These are phyloP conservation scores for Botrytis pseudocinerea DNA, from an alignment of 2,329 filamentous ascomycete genomes.

Conservation along the genomic window DNA sequence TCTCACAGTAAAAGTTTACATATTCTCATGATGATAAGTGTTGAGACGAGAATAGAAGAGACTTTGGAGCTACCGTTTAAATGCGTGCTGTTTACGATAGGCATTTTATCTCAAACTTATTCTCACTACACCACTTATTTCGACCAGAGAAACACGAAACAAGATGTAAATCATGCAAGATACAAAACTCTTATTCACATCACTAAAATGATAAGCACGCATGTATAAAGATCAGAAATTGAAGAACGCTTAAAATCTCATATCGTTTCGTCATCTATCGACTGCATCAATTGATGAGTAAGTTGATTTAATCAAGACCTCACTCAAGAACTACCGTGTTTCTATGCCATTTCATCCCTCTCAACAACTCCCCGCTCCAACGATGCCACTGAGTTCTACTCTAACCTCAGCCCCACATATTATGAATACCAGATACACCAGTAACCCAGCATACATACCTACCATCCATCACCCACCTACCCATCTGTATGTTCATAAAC, in stretches of 20 bases:
- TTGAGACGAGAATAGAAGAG: neutral
- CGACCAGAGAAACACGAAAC: neutral
- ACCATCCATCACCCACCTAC: neutral
- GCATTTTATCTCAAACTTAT: neutral
- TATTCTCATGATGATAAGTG: neutral
- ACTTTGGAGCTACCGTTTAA: neutral
- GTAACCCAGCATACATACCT: neutral
- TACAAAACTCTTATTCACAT: neutral
- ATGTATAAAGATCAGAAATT: neutral
- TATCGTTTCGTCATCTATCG: conserved; percentile 8
- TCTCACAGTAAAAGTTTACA: neutral
- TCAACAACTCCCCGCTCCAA: neutral
- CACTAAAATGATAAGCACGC: neutral
- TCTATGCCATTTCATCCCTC: conserved; percentile 6
- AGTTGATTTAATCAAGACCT: neutral
- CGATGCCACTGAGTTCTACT: neutral
- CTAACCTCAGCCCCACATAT: neutral
- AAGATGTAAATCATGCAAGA: neutral
- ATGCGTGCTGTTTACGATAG: neutral
- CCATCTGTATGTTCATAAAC: conserved; percentile 11
- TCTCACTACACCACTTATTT: no score
- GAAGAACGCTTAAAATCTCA: conserved; percentile 10
- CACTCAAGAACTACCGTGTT: neutral
- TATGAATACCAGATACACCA: conserved; percentile 7
- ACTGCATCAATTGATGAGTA: conserved; percentile 3